A percentile compares a stretch with the other conserved stretches of the same genome.
phyloP scores from a whole-genome alignment of 495 filamentous ascomycete species.

The Cercophora samala region DNA sequence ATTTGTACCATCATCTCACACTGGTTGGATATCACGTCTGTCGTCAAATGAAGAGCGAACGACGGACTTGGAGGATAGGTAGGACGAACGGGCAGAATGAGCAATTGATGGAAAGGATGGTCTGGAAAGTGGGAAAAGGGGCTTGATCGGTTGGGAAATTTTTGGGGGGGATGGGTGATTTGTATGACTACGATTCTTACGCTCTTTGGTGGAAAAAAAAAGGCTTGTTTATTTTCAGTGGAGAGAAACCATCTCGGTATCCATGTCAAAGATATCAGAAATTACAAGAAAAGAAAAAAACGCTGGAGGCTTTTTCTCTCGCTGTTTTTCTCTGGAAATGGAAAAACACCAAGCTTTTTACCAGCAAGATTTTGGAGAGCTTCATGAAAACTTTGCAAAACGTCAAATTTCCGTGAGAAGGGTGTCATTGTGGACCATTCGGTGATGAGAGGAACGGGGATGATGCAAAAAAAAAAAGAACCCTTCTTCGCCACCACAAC shows the following conservation, averaged over 20 bases:
- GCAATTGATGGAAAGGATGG: neutral
- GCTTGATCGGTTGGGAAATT: neutral
- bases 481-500: neutral
- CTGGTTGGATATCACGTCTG: neutral
- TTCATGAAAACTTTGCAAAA: neutral
- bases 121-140: neutral
- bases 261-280: neutral
- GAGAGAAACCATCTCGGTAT: neutral
- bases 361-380: neutral
- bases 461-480: neutral
- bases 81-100: neutral
- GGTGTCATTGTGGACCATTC: no score
- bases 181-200: constrained; percentile 21
- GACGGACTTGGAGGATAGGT: neutral
- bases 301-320: neutral
- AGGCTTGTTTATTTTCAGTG: no score
- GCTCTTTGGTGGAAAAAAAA: constrained; percentile 9
- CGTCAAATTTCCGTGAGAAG: neutral
- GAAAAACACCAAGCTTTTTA: neutral
- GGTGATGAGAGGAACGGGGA: neutral
- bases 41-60: neutral
- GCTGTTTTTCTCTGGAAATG: neutral
- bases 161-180: neutral
- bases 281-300: neutral
- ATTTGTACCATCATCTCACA: neutral